These are phyloP conservation scores for Coniella lustricola DNA, from an alignment of 2,329 filamentous ascomycete genomes.

Conservation along the genomic window DNA sequence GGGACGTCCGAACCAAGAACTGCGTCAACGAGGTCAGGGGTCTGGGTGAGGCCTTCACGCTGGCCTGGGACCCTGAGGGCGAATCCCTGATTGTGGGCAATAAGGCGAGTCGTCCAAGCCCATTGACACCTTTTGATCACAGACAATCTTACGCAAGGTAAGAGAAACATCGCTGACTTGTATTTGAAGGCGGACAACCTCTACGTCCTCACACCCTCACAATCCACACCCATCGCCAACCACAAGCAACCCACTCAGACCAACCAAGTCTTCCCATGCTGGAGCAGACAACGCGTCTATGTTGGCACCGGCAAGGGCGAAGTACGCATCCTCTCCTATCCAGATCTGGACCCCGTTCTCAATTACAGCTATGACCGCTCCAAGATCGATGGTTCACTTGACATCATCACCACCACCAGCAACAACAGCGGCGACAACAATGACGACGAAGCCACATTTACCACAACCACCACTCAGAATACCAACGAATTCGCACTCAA, in stretches of 20 bases:
- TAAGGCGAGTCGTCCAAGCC: conserved; percentile 43
- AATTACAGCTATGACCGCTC: conserved; percentile 32
- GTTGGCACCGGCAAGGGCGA: conserved; percentile 65
- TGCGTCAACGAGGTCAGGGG: conserved; percentile 63
- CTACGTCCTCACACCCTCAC: conserved; percentile 54
- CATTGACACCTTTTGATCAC: neutral
- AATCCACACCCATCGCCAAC: conserved; percentile 46
- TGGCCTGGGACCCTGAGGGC: conserved; percentile 70
- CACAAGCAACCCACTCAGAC: conserved; percentile 58
- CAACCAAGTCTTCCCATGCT: conserved; percentile 69
- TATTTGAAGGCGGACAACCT: conserved; percentile 51
- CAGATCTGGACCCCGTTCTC: conserved; percentile 51
- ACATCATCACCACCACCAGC: too few species aligned
- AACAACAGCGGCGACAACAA: conserved; percentile 32
- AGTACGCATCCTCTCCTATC: conserved; percentile 63
- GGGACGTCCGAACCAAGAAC: conserved; percentile 69
- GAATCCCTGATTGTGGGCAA: conserved; percentile 64
- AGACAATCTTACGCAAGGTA: too few species aligned
- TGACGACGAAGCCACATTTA: conserved; percentile 28
- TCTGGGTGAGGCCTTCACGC: conserved; percentile 59
- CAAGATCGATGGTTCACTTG: conserved; percentile 31
- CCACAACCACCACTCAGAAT: conserved; percentile 13
- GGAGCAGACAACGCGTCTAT: conserved; percentile 64
- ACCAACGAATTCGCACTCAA: conserved; percentile 53
- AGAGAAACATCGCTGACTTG: too few species aligned